Evolutionary conservation across 306 rosid genomes (phyloP), one percentile per base, ranked within the genome.

Genomic region (Herpetospermum pedunculosum): DNA sequence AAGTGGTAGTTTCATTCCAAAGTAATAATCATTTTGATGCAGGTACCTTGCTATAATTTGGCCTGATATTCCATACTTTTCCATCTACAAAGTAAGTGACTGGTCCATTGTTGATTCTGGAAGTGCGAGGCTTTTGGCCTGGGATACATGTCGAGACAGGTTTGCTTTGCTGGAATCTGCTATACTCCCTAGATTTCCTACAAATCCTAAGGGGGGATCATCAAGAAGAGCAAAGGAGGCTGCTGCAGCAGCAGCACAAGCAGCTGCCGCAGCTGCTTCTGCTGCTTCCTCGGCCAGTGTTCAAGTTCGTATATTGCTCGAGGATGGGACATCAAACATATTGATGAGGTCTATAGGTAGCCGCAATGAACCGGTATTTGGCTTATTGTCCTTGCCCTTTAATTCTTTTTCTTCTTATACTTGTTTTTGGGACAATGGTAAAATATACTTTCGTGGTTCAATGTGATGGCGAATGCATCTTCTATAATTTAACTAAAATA

Each of bases 21-120:
- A 41, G 37, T 68, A 54, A 3, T 40, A 26, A 25, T 73, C 8
- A 57, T 58, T 53, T 57, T 74, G 70, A 81, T 84, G 79, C 96
- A 95, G 99, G 97, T 91, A 95, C 80, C 81, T 95, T 77, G 89
- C 88, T 60, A 83, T 91, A 28, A 96, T 91, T 80, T 95, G 99
- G 99, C 99, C 99, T 59, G 99, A 95, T 81, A 91, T 95, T 77
- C 99, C 99, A 59, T 95, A 95, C 84, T 95, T 95, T 81, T 95
- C 99, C 25, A 80, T 95, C 76, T 91, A 91, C 89, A 91, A 91
- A 87, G 97, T 80, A 34, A 88, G 96, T 82, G 96, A 92, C 77
- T 95, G 99, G 99, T 89, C 99, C 44, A 88, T 91, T 29, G 97
- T 91, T 78, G 99, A 95, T 85, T 91, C 99, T n/a, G 99, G 99